Percentiles rank a stretch among this genome's conserved stretches.
phyloP scores from a whole-genome alignment of 2,329 filamentous ascomycete species.

The Daldinia sp. region DNA sequence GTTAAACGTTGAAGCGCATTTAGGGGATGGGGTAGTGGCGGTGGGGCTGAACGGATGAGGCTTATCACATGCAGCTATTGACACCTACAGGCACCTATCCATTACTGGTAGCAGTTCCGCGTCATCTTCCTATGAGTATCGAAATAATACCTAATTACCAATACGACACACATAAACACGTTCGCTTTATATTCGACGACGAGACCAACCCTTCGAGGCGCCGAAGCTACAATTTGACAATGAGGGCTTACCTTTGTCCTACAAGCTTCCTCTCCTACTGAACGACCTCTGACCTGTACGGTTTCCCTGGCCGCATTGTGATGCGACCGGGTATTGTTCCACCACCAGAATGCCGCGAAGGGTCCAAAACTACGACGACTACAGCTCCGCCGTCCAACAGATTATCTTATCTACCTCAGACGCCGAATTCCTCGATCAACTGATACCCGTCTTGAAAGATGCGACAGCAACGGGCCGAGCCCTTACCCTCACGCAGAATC shows the following conservation, averaged over 20 bases:
- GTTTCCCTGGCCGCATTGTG: constrained; percentile 17
- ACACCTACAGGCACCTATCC: background rate
- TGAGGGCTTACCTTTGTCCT: constrained; percentile 21
- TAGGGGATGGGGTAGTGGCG: constrained; percentile 9
- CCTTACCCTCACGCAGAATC: constrained; percentile 78
- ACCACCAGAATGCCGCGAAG: constrained; percentile 48
- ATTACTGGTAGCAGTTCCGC: background rate
- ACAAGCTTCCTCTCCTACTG: constrained; percentile 9
- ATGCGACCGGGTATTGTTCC: constrained; percentile 5
- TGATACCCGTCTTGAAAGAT: constrained; percentile 95
- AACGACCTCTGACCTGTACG: constrained; percentile 3
- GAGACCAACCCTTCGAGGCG: background rate
- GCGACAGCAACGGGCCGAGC: constrained; percentile 81
- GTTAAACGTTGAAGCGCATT: background rate
- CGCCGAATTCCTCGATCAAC: constrained; percentile 92
- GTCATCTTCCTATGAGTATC: background rate
- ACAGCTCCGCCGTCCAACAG: constrained; percentile 64
- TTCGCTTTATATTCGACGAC: background rate
- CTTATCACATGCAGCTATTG: constrained; percentile 4
- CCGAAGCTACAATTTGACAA: constrained; percentile 7
- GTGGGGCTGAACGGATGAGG: constrained; percentile 19
- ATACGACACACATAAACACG: background rate
- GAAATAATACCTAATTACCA: background rate
- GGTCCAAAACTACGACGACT: constrained; percentile 53
- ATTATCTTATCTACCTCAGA: constrained; percentile 94